phyloP scores from a whole-genome alignment of 768 basidiomycete genomes.

The Grammothele lineata region DNA sequence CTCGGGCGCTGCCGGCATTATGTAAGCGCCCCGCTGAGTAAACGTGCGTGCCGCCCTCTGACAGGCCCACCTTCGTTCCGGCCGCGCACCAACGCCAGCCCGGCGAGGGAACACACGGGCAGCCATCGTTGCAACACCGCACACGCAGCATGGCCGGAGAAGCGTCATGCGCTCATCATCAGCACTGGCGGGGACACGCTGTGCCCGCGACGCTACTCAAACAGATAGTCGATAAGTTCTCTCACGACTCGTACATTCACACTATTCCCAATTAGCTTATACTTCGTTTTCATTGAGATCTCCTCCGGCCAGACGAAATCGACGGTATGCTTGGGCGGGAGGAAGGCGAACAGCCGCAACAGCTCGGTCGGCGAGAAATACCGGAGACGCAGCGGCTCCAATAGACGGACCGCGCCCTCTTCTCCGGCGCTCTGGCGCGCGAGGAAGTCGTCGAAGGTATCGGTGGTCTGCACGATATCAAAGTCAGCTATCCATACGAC shows the following conservation, averaged over 20 bases:
- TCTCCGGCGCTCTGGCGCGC: slow-evolving; percentile 36
- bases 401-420: slow-evolving; percentile 44
- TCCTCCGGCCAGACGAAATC: slow-evolving; percentile 59
- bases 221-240: slow-evolving; percentile 56
- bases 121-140: no score
- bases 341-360: slow-evolving; percentile 62
- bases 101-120: no score
- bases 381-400: slow-evolving; percentile 58
- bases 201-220: slow-evolving; percentile 21
- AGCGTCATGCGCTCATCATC: not conserved
- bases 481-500: not conserved
- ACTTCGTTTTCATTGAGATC: slow-evolving; percentile 64
- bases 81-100: no score
- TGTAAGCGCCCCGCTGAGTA: slow-evolving; percentile 15
- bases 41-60: slow-evolving; percentile 7
- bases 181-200: not conserved
- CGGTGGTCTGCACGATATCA: slow-evolving; percentile 45
- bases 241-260: slow-evolving; percentile 74
- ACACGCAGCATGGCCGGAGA: no score
- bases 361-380: slow-evolving; percentile 77
- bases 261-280: slow-evolving; percentile 78
- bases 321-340: slow-evolving; percentile 20
- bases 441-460: slow-evolving; percentile 53
- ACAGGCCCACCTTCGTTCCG: no score
- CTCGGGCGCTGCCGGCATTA: slow-evolving; percentile 18